Percentiles rank a stretch among this genome's conserved stretches.
Conservation (phyloP, 1,284 basidiomycete species). For the Cerioporus squamosus region DNA sequence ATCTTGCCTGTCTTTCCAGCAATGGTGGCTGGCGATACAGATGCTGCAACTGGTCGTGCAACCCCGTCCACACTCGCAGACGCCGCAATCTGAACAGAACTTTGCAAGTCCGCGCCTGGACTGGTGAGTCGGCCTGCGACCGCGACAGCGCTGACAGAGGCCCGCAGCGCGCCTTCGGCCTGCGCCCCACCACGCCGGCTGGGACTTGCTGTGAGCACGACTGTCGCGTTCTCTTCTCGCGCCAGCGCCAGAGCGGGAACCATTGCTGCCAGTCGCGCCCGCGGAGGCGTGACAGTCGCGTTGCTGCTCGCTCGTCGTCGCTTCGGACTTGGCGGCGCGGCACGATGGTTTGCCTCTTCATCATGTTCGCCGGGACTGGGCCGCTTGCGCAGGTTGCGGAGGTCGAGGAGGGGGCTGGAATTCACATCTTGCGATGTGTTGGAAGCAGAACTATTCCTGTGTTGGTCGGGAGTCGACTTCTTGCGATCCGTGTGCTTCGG, state of each 20-base stretch:
- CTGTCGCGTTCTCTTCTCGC: too few species aligned
- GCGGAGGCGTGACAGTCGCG: neutral
- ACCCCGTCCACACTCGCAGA: neutral
- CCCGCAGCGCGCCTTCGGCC: too few species aligned
- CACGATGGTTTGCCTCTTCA: neutral
- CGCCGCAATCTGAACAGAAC: too few species aligned
- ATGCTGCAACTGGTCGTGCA: neutral
- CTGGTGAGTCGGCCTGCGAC: too few species aligned
- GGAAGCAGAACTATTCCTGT: neutral
- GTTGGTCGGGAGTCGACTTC: neutral
- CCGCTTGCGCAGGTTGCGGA: constrained; percentile 12
- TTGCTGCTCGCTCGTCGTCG: constrained; percentile 1
- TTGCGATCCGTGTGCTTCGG: neutral
- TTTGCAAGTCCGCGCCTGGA: too few species aligned
- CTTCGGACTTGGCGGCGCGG: neutral
- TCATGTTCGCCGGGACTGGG: neutral
- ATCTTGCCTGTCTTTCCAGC: neutral
- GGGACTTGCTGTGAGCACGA: too few species aligned
- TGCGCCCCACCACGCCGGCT: too few species aligned
- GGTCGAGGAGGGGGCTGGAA: constrained; percentile 13
- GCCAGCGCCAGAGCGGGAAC: too few species aligned
- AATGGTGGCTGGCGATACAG: neutral
- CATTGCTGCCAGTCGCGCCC: too few species aligned
- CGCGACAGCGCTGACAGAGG: too few species aligned
- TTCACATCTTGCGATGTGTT: neutral